These are phyloP conservation scores for Rhodamnia argentea DNA, from an alignment of 345 rosid genomes.

Conservation along the genomic window DNA sequence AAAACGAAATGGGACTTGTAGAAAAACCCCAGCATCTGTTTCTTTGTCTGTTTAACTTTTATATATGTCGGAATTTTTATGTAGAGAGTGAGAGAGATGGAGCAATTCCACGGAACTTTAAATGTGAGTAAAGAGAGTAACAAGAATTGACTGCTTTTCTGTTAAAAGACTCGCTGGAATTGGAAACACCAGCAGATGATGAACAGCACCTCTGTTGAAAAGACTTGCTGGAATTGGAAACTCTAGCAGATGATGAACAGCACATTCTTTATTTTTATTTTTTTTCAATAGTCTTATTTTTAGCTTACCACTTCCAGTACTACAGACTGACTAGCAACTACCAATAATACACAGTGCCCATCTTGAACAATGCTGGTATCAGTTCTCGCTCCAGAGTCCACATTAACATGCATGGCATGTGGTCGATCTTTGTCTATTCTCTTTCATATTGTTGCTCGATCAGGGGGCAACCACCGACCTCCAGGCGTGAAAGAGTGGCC, in stretches of 20 bases:
- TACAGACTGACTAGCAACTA: no score
- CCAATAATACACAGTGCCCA: no score
- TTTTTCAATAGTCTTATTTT: no score
- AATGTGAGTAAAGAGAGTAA: no score
- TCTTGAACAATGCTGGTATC: no score
- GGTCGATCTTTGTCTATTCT: slow-evolving; percentile 1
- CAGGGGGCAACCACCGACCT: neutral
- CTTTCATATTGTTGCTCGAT: neutral
- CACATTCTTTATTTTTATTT: neutral
- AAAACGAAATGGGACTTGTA: neutral
- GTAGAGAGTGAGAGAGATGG: no score
- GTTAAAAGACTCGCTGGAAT: neutral
- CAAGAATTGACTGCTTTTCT: no score
- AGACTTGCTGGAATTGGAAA: no score
- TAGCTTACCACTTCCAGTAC: no score
- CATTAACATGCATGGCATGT: neutral
- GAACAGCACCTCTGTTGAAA: neutral
- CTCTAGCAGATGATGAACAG: neutral
- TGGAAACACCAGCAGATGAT: neutral
- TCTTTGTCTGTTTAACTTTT: no score
- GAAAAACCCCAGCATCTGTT: neutral
- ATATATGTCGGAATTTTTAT: no score
- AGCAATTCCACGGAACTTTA: no score
- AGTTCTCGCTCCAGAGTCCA: neutral
- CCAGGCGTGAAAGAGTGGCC: neutral